These are phyloP conservation scores for Colletotrichum sp. DNA, from an alignment of 2,329 filamentous ascomycete genomes.

Conservation along the genomic window DNA sequence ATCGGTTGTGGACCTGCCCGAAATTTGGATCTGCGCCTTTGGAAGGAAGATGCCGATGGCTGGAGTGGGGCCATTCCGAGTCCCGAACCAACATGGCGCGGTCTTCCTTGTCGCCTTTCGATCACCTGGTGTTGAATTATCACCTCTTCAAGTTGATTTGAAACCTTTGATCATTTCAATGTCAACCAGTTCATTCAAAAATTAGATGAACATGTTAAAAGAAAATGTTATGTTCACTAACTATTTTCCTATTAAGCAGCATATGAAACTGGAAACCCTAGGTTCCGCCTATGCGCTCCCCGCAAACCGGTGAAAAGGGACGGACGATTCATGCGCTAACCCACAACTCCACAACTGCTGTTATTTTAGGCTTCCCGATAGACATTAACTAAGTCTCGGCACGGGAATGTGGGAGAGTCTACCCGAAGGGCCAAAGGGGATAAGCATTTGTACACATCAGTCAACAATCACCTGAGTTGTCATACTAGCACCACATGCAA, in stretches of 20 bases:
- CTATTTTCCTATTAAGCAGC: background rate
- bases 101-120: background rate
- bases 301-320: background rate
- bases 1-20: background rate
- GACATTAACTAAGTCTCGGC: background rate
- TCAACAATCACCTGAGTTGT: background rate
- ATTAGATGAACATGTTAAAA: fast-evolving
- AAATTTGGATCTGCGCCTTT: background rate
- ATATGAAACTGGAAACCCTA: background rate
- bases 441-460: background rate
- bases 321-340: background rate
- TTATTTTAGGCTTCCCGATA: background rate
- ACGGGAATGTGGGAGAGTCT: background rate
- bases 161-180: background rate
- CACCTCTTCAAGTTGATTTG: background rate
- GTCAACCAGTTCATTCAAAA: background rate
- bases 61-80: background rate
- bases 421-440: background rate
- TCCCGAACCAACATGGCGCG: background rate
- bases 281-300: background rate
- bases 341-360: background rate
- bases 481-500: background rate
- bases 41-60: background rate
- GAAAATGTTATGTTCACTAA: background rate
- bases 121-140: background rate